Evolutionary conservation across 768 basidiomycete species (phyloP).

Genomic region (Hygrophoropsis aurantiaca): DNA sequence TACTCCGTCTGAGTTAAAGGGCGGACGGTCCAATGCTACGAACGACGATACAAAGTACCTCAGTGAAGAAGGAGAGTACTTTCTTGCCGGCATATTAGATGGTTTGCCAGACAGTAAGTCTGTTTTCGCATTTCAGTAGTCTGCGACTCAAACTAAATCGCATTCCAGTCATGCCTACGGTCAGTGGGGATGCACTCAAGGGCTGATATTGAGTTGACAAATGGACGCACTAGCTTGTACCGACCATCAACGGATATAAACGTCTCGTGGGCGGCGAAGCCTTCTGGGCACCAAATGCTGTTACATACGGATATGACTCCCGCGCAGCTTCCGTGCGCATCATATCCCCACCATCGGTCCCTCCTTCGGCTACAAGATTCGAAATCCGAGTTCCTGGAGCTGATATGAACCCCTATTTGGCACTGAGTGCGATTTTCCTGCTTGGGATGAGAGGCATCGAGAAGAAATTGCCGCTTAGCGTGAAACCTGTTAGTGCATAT

Average conservation of each 20-base stretch:
- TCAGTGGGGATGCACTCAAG: constrained; percentile 31
- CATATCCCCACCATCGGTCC: constrained; percentile 87
- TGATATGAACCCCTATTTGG: constrained; percentile 93
- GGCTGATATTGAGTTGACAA: no score
- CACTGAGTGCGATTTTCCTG: constrained; percentile 83
- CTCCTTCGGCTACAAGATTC: constrained; percentile 78
- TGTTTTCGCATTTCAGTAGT: neutral
- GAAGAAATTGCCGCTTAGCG: constrained; percentile 65
- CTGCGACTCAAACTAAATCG: constrained; percentile 1
- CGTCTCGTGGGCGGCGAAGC: constrained; percentile 91
- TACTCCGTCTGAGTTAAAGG: constrained; percentile 53
- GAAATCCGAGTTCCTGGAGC: constrained; percentile 96
- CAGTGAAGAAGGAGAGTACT: constrained; percentile 82
- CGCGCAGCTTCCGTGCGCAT: constrained; percentile 91
- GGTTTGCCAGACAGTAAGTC: constrained; percentile 84
- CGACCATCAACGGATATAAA: constrained; percentile 96
- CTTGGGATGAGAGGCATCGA: constrained; percentile 87
- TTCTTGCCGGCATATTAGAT: constrained; percentile 90
- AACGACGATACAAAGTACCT: constrained; percentile 84
- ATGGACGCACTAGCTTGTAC: constrained; percentile 59
- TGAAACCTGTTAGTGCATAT: constrained; percentile 59
- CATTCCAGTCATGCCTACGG: constrained; percentile 76
- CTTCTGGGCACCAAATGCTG: constrained; percentile 91
- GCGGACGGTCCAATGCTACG: constrained; percentile 68
- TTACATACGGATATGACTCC: constrained; percentile 95